These are phyloP conservation scores for Aspergillus udagawae DNA, from an alignment of 2,329 filamentous ascomycete species.

Conservation along the genomic window DNA sequence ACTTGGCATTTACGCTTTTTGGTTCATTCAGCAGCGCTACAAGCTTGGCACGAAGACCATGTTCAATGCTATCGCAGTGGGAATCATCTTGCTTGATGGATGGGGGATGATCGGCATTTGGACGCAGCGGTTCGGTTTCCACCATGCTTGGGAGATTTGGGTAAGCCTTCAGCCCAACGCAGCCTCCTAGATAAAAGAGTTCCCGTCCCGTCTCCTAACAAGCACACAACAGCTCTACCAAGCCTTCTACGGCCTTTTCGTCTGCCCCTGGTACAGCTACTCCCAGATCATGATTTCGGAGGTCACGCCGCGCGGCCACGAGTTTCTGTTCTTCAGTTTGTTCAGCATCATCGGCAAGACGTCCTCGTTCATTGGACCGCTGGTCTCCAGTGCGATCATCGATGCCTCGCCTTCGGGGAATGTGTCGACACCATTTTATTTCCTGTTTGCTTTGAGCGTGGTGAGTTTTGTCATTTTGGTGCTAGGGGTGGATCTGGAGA, in stretches of 20 bases:
- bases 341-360: constrained; percentile 68
- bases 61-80: constrained; percentile 62
- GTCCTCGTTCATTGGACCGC: constrained; percentile 63
- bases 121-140: constrained; percentile 52
- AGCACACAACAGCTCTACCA: constrained; percentile 35
- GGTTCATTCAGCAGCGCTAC: constrained; percentile 58
- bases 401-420: constrained; percentile 54
- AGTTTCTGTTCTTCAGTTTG: constrained; percentile 66
- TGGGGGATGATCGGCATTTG: constrained; percentile 60
- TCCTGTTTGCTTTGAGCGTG: constrained; percentile 57
- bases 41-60: constrained; percentile 61
- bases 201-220: not conserved
- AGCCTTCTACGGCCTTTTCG: constrained; percentile 61
- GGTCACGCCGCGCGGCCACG: constrained; percentile 64
- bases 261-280: constrained; percentile 69
- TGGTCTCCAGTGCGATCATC: constrained; percentile 67
- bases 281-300: constrained; percentile 68
- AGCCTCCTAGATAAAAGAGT: no score
- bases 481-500: constrained; percentile 57
- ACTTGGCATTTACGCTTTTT: constrained; percentile 60
- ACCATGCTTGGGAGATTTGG: constrained; percentile 53
- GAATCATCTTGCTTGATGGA: constrained; percentile 56
- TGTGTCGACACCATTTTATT: constrained; percentile 63
- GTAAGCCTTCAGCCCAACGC: constrained; percentile 11
- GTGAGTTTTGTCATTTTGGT: constrained; percentile 53